Conservation (phyloP, 345 rosid species). For the Hypericum androsaemum region DNA sequence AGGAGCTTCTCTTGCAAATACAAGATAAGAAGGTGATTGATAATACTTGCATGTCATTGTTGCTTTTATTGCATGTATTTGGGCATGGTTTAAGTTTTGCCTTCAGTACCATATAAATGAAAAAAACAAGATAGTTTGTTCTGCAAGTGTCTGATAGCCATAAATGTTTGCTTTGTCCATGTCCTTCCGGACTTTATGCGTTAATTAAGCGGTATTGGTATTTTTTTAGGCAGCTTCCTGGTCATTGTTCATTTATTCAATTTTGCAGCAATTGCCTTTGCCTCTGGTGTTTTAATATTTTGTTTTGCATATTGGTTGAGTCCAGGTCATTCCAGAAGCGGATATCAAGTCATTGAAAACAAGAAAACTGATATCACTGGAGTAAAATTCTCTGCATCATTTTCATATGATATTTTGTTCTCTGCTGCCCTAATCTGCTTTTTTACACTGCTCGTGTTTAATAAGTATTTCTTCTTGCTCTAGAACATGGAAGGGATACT, state of each 20-base stretch:
- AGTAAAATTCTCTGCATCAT: constrained; percentile 29
- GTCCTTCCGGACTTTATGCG: not conserved
- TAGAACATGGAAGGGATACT: constrained; percentile 84
- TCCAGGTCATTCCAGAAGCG: constrained; percentile 54
- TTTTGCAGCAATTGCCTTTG: not conserved
- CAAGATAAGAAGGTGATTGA: constrained; percentile 44
- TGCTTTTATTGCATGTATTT: not conserved
- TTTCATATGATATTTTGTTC: constrained; percentile 5
- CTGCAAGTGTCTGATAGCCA: no score
- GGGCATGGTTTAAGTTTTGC: not conserved
- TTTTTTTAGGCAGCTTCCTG: not conserved
- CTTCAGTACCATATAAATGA: no score
- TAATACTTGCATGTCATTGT: not conserved
- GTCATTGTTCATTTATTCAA: not conserved
- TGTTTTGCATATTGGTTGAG: constrained; percentile 4
- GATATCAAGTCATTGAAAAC: constrained; percentile 51
- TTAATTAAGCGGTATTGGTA: not conserved
- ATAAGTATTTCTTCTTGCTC: constrained; percentile 4
- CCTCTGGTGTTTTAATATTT: not conserved
- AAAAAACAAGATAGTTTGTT: no score
- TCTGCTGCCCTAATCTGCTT: not conserved
- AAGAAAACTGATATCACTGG: constrained; percentile 65
- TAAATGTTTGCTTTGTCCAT: not conserved
- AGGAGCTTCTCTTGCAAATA: constrained; percentile 44
- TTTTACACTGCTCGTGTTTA: not conserved